Evolutionary conservation across 2,329 filamentous ascomycete species (phyloP).

Genomic region (Calonectria crousiana): DNA sequence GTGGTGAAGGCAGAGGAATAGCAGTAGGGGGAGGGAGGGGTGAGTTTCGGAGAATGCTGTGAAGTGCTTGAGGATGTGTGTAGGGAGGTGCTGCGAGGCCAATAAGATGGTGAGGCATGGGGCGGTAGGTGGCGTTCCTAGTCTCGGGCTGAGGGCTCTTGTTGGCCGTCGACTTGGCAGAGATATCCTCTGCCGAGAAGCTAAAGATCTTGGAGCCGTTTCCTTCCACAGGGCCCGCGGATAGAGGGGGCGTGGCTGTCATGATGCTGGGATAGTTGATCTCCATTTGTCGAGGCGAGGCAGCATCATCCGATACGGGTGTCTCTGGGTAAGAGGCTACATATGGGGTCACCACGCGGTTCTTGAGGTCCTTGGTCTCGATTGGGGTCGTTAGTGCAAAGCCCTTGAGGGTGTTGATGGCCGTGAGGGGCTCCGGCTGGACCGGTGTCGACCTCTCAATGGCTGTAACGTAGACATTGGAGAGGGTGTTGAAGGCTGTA

Average conservation of each 20-base stretch:
- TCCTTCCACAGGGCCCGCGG: conserved; percentile 64
- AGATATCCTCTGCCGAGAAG: conserved; percentile 55
- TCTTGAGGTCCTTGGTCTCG: conserved; percentile 45
- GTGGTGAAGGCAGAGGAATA: conserved; percentile 64
- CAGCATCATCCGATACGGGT: conserved; percentile 63
- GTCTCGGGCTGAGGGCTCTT: conserved; percentile 31
- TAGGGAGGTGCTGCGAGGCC: conserved; percentile 61
- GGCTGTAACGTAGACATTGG: conserved; percentile 73
- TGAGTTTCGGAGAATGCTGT: conserved; percentile 76
- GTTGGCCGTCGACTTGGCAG: conserved; percentile 20
- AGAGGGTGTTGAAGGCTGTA: conserved; percentile 75
- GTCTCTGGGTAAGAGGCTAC: conserved; percentile 64
- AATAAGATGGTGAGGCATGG: conserved; percentile 22
- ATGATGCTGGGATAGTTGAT: conserved; percentile 66
- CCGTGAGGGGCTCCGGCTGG: conserved; percentile 60
- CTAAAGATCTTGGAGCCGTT: conserved; percentile 57
- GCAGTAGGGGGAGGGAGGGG: conserved; percentile 68
- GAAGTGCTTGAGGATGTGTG: conserved; percentile 68
- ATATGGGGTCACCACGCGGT: conserved; percentile 58
- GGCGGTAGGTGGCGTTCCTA: conserved; percentile 27
- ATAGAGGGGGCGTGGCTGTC: conserved; percentile 71
- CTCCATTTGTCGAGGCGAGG: conserved; percentile 61
- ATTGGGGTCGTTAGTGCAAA: conserved; percentile 47
- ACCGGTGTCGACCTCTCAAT: conserved; percentile 69
- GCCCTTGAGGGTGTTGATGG: conserved; percentile 58